phyloP scores from a whole-genome alignment of 192 early-diverging fungal genomes.

The Helicostylum pulchrum region DNA sequence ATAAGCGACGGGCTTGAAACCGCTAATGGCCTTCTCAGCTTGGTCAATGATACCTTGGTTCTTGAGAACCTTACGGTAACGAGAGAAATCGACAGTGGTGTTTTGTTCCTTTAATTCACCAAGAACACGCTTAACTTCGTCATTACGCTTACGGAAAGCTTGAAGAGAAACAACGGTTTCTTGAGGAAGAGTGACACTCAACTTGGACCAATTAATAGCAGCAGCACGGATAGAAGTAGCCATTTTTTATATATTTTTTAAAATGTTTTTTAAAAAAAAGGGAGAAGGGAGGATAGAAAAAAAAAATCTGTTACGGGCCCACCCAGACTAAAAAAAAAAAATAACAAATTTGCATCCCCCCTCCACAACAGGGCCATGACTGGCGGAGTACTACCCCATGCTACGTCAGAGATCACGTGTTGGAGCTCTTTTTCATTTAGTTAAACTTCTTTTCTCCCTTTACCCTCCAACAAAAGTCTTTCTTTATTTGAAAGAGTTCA shows the following conservation, averaged over 20 bases:
- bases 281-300: background rate
- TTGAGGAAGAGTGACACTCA: slow-evolving; percentile 78
- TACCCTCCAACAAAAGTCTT: too few species aligned
- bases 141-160: slow-evolving; percentile 94
- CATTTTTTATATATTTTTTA: background rate
- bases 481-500: too few species aligned
- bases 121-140: slow-evolving; percentile 82
- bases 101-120: slow-evolving; percentile 79
- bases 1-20: slow-evolving; percentile 78
- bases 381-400: too few species aligned
- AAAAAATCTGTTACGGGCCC: slow-evolving; percentile 2
- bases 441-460: too few species aligned
- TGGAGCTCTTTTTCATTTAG: too few species aligned
- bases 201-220: slow-evolving; percentile 84
- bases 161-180: slow-evolving; percentile 84
- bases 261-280: slow-evolving; percentile 3
- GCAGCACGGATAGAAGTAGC: slow-evolving; percentile 59
- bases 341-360: too few species aligned
- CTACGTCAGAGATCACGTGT: too few species aligned
- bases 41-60: slow-evolving; percentile 89
- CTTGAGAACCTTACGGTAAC: slow-evolving; percentile 85
- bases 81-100: slow-evolving; percentile 81
- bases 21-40: slow-evolving; percentile 80
- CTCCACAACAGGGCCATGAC: too few species aligned
- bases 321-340: background rate